A percentile compares a stretch with the other conserved stretches of the same genome.
These are phyloP conservation scores for Anisodus acutangulus DNA, from an alignment of 257 asterid genomes.

Conservation along the genomic window DNA sequence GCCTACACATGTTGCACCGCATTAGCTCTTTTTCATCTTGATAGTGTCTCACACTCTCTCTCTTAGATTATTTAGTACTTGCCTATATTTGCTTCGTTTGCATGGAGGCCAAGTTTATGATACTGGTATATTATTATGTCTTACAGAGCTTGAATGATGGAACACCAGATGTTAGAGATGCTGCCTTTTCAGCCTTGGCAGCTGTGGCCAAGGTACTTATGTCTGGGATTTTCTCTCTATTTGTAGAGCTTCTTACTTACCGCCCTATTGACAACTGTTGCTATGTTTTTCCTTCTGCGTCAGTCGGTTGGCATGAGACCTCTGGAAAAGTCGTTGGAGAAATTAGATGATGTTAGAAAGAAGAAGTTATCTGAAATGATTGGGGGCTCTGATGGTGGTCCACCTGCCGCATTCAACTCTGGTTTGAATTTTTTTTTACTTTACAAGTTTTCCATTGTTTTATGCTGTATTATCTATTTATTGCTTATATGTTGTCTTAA, in stretches of 20 bases:
- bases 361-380: constrained; percentile 97
- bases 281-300: constrained; percentile 28
- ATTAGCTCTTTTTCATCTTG: background rate
- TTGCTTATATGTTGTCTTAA: constrained; percentile 20
- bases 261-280: background rate
- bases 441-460: constrained; percentile 14
- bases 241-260: constrained; percentile 29
- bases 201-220: constrained; percentile 83
- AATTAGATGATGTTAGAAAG: constrained; percentile 89
- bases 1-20: background rate
- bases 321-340: constrained; percentile 87
- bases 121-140: constrained; percentile 29
- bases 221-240: constrained; percentile 27
- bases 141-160: constrained; percentile 94
- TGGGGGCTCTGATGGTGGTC: constrained; percentile 72
- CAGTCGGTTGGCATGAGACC: constrained; percentile 99
- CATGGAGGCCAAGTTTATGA: constrained; percentile 30
- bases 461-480: background rate
- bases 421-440: constrained; percentile 51
- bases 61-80: background rate
- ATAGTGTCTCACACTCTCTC: constrained; percentile 42
- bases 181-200: constrained; percentile 94
- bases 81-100: constrained; percentile 19
- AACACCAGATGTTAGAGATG: constrained; percentile 99
- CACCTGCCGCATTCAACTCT: constrained; percentile 52